Conservation (phyloP, 805 yeast species). For the Starmerella riodocensis region DNA sequence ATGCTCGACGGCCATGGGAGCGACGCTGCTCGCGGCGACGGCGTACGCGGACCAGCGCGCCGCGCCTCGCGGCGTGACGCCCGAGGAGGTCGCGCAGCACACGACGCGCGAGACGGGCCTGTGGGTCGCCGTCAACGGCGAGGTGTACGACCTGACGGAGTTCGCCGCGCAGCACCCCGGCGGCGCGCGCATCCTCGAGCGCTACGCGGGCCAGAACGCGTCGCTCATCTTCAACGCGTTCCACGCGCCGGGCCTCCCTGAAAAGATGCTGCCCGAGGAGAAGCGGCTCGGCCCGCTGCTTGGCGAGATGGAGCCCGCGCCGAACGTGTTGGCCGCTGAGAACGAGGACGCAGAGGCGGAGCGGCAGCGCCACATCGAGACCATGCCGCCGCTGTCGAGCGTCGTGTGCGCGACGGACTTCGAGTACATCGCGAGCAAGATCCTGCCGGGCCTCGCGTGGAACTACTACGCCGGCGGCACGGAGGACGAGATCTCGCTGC, state of each 20-base stretch:
- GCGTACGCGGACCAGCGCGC: background rate
- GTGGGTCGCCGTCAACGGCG: constrained; percentile 73
- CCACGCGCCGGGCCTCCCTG: constrained; percentile 75
- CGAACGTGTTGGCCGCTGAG: constrained; percentile 29
- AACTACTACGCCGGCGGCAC: constrained; percentile 85
- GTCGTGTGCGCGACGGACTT: constrained; percentile 72
- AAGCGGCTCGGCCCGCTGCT: constrained; percentile 47
- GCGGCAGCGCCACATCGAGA: constrained; percentile 32
- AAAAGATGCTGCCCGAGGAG: constrained; percentile 42
- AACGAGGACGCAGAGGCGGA: too few relatives aligned
- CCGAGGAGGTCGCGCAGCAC: constrained; percentile 36
- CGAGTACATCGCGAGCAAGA: constrained; percentile 70
- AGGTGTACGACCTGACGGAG: constrained; percentile 65
- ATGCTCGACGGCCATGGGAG: background rate
- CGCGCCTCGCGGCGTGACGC: constrained; percentile 1
- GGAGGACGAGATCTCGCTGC: constrained; percentile 80
- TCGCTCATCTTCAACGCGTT: constrained; percentile 74
- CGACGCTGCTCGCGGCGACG: background rate
- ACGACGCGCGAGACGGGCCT: constrained; percentile 46
- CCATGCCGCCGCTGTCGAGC: constrained; percentile 52
- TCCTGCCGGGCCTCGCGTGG: constrained; percentile 71
- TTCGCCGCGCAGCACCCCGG: constrained; percentile 50
- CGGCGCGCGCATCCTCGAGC: constrained; percentile 41
- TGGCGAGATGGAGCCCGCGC: constrained; percentile 10
- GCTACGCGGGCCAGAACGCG: constrained; percentile 58